Conservation (phyloP, 495 filamentous ascomycete species). For the Haplographium delicatum region DNA sequence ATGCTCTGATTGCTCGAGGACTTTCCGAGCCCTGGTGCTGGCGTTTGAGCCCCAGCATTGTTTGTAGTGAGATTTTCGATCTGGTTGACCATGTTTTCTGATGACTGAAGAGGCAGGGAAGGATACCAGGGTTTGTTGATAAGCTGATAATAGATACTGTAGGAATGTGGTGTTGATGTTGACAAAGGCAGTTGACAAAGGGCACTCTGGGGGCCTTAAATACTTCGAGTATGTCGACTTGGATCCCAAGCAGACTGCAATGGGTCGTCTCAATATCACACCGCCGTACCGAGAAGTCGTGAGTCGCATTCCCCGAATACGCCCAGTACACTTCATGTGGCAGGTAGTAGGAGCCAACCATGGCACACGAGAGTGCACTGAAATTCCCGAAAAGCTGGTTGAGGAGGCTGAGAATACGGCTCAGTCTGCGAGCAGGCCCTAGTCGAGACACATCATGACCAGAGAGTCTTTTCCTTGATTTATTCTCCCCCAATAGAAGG, state of each 20-base stretch:
- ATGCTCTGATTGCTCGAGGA: too few species aligned
- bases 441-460: not conserved
- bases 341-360: not conserved
- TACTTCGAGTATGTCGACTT: not conserved
- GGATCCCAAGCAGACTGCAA: not conserved
- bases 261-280: too few species aligned
- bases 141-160: too few species aligned
- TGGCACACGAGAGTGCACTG: not conserved
- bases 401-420: too few species aligned
- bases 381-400: not conserved
- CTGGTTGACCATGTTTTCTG: too few species aligned
- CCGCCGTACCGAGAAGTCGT: not conserved
- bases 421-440: not conserved
- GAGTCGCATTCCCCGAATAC: not conserved
- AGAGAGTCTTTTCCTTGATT: conserved; percentile 14
- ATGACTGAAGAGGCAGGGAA: too few species aligned
- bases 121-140: too few species aligned
- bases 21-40: too few species aligned
- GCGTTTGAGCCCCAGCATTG: too few species aligned
- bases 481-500: conserved; percentile 17
- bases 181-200: not conserved
- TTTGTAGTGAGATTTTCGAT: too few species aligned
- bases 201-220: not conserved
- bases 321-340: not conserved
- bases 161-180: not conserved